phyloP scores from a whole-genome alignment of 768 basidiomycete genomes.

The Suillus cothurnatus region DNA sequence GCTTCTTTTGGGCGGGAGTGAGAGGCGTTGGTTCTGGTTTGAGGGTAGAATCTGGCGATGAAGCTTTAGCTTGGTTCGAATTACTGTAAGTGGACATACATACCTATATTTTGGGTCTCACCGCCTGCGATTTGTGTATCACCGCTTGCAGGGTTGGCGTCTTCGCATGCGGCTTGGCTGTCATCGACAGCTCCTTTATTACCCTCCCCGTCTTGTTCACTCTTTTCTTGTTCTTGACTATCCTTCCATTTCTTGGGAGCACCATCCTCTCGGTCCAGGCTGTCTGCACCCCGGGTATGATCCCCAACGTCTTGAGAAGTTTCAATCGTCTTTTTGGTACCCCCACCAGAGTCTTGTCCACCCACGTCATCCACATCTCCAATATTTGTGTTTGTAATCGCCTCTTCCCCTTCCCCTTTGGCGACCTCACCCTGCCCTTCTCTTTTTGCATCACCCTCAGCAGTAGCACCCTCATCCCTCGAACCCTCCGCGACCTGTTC shows the following conservation, averaged over 20 bases:
- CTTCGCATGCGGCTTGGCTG: background rate
- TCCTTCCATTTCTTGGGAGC: background rate
- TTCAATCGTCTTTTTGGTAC: too few relatives aligned
- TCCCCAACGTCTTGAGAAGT: background rate
- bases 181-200: background rate
- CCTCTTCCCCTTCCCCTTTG: background rate
- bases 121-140: background rate
- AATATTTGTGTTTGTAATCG: background rate
- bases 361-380: background rate
- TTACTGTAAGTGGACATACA: background rate
- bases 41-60: background rate
- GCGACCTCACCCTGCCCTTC: background rate
- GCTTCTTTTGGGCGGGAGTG: background rate
- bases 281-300: too few relatives aligned
- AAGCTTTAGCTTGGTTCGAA: background rate
- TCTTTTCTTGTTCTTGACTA: background rate
- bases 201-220: background rate
- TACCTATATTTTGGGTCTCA: background rate
- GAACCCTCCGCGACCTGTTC: background rate
- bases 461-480: background rate
- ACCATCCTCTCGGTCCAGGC: background rate
- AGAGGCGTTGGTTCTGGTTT: background rate
- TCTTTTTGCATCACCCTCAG: background rate
- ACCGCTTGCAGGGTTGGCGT: background rate
- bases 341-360: background rate